Conservation (phyloP, 2,329 filamentous ascomycete genomes). For the Calonectria naviculata region DNA sequence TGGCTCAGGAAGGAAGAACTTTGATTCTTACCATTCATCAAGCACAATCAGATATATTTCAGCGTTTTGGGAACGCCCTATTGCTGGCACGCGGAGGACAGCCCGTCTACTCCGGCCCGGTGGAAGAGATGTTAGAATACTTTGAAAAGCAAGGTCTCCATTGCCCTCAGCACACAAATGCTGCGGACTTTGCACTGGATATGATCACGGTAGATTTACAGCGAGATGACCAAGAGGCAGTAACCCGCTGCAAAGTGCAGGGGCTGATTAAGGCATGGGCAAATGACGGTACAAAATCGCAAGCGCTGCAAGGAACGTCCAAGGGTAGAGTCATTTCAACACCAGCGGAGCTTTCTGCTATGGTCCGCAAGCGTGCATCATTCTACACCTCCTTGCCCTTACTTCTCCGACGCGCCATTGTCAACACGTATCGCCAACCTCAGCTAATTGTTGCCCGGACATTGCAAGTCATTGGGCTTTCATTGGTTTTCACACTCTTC, state of each 20-base stretch:
- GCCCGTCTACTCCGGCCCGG: conserved; percentile 73
- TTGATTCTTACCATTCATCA: conserved; percentile 81
- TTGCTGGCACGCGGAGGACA: conserved; percentile 75
- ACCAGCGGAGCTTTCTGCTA: not conserved
- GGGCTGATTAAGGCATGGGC: conserved; percentile 70
- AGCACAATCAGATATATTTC: conserved; percentile 76
- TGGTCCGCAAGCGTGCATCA: not conserved
- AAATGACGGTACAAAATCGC: conserved; percentile 55
- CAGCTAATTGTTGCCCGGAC: conserved; percentile 70
- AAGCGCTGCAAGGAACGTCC: too few species aligned
- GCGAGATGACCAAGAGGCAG: conserved; percentile 60
- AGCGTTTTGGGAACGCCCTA: conserved; percentile 75
- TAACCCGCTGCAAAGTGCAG: conserved; percentile 70
- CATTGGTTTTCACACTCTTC: conserved; percentile 72
- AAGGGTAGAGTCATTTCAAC: too few species aligned
- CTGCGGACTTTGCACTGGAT: conserved; percentile 80
- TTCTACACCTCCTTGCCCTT: conserved; percentile 63
- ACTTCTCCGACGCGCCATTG: conserved; percentile 71
- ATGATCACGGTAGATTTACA: conserved; percentile 70
- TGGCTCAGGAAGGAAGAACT: conserved; percentile 78
- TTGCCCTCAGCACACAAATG: conserved; percentile 76
- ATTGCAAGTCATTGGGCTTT: conserved; percentile 72
- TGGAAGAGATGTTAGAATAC: conserved; percentile 71
- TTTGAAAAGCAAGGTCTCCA: conserved; percentile 68
- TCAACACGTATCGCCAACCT: conserved; percentile 75